Conservation (phyloP, 2,329 filamentous ascomycete genomes). For the Colletotrichum sp. region DNA sequence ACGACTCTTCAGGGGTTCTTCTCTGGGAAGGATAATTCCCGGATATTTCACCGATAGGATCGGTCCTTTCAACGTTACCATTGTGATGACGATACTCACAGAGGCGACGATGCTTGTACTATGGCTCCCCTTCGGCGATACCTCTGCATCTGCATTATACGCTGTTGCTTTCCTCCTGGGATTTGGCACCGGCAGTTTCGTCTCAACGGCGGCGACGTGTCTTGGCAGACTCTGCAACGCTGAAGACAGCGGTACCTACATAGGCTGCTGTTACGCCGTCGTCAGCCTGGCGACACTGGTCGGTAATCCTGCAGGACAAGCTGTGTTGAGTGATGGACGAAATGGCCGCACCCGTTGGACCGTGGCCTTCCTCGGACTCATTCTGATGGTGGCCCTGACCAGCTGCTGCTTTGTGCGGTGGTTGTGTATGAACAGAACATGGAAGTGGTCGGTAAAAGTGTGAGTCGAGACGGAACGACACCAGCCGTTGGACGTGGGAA, state of each 20-base stretch:
- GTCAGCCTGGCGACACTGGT: slow-evolving; percentile 27
- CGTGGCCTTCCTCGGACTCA: slow-evolving; percentile 27
- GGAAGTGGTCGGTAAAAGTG: slow-evolving; percentile 24
- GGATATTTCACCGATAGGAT: slow-evolving; percentile 24
- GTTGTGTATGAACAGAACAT: slow-evolving; percentile 21
- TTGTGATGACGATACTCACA: slow-evolving; percentile 29
- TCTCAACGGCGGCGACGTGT: slow-evolving; percentile 25
- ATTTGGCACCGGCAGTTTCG: slow-evolving; percentile 32
- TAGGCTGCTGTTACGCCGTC: slow-evolving; percentile 31
- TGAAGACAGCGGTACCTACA: slow-evolving; percentile 30
- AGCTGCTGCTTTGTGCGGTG: slow-evolving; percentile 26
- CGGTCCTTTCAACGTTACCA: slow-evolving; percentile 29
- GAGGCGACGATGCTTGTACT: slow-evolving; percentile 25
- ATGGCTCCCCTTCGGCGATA: slow-evolving; percentile 31
- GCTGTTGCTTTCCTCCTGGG: slow-evolving; percentile 30
- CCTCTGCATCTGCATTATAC: slow-evolving; percentile 24
- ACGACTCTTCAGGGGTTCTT: slow-evolving; percentile 26
- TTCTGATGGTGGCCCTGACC: slow-evolving; percentile 26
- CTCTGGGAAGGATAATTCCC: slow-evolving; percentile 30
- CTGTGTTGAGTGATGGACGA: background rate
- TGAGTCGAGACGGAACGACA: background rate
- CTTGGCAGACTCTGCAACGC: slow-evolving; percentile 28
- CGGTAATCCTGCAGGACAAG: slow-evolving; percentile 17
- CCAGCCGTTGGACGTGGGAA: background rate
- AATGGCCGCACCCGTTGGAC: slow-evolving; percentile 13